Percentiles rank a stretch among this genome's conserved stretches.
These are phyloP conservation scores for Hura crepitans DNA, from an alignment of 441 rosid genomes.

Conservation along the genomic window DNA sequence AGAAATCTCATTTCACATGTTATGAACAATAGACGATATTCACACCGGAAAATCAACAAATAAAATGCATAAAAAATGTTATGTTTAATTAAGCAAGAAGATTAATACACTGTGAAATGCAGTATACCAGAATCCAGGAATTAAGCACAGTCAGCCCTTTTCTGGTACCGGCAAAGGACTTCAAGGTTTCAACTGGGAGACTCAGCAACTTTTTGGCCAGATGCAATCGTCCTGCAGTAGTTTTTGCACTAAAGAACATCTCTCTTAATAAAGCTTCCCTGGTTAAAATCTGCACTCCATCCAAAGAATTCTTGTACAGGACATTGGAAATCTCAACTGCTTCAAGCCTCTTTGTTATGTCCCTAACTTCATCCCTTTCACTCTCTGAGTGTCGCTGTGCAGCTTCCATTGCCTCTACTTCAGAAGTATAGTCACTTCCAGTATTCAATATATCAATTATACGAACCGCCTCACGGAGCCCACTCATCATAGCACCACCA, in stretches of 20 bases:
- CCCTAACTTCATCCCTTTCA: constrained; percentile 95
- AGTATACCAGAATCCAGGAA: constrained; percentile 92
- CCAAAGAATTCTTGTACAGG: constrained; percentile 63
- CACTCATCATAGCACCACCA: constrained; percentile 99
- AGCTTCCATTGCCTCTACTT: constrained; percentile 86
- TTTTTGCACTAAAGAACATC: constrained; percentile 86
- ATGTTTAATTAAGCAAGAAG: neutral
- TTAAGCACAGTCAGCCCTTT: constrained; percentile 85
- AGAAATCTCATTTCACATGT: constrained; percentile 13
- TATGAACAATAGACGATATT: neutral
- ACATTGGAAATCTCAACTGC: constrained; percentile 87
- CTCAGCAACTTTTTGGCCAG: constrained; percentile 87
- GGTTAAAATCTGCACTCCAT: constrained; percentile 52
- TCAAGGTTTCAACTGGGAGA: constrained; percentile 80
- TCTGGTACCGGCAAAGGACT: constrained; percentile 95
- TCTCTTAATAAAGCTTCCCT: constrained; percentile 79
- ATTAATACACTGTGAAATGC: constrained; percentile 12
- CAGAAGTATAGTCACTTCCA: constrained; percentile 89
- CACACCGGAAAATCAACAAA: constrained; percentile 8
- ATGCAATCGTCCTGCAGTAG: constrained; percentile 81
- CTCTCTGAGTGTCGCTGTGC: constrained; percentile 71
- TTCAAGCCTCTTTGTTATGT: constrained; percentile 86
- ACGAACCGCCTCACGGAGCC: constrained; percentile 97
- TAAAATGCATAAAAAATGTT: neutral
- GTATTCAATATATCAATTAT: constrained; percentile 77